Evolutionary conservation across 331 rosid genomes (phyloP).

Genomic region (Acacia pycnantha): DNA sequence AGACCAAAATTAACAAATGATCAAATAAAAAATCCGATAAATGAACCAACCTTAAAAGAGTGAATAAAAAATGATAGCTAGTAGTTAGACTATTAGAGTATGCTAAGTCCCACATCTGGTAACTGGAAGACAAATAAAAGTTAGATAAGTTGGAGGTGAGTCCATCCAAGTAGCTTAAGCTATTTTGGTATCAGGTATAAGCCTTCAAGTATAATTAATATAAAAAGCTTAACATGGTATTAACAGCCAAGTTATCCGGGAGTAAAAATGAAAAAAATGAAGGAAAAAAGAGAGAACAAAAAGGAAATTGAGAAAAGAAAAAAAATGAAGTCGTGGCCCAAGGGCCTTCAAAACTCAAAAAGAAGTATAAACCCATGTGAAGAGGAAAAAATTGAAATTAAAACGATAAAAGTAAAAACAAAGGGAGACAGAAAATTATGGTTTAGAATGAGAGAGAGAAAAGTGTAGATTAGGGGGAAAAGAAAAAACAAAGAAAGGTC

Average conservation of each 20-base stretch:
- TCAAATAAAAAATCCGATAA: slow-evolving; percentile 12
- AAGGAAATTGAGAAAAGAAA: neutral
- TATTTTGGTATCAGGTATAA: neutral
- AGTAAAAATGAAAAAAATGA: neutral
- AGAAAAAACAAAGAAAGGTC: too few relatives aligned
- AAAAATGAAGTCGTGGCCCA: neutral
- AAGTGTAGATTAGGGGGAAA: neutral
- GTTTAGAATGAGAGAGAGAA: neutral
- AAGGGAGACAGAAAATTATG: neutral
- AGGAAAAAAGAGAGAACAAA: neutral
- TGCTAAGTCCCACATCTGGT: neutral
- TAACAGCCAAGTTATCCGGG: neutral
- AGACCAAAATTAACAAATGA: neutral
- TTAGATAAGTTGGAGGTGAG: neutral
- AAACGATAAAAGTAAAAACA: too few relatives aligned
- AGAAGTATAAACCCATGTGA: too few relatives aligned
- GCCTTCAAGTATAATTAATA: neutral
- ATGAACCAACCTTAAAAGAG: neutral
- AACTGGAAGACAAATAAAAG: neutral
- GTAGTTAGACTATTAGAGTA: neutral
- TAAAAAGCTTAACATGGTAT: neutral
- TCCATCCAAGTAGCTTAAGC: neutral
- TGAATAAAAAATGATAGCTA: neutral
- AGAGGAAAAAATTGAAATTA: too few relatives aligned
- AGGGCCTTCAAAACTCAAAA: too few relatives aligned